A percentile compares a stretch with the other conserved stretches of the same genome.
These are phyloP conservation scores for Perkinsus marinus DNA, from an alignment of 169 alveolate species.

Conservation along the genomic window DNA sequence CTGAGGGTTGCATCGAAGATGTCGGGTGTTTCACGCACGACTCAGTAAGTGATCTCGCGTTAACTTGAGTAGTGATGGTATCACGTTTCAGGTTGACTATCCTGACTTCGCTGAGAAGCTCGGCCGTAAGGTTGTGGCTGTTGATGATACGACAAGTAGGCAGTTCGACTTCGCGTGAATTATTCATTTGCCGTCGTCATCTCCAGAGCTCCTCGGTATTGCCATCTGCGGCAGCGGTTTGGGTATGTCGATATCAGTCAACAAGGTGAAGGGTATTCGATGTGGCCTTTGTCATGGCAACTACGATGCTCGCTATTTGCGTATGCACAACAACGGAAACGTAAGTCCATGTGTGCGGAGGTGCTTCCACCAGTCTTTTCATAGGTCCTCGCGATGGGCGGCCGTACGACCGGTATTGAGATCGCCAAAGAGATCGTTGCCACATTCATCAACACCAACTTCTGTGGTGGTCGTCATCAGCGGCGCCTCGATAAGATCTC, in stretches of 20 bases:
- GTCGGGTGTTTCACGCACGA: not conserved
- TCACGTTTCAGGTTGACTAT: not conserved
- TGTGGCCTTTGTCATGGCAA: slow-evolving; percentile 44
- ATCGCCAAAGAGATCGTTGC: slow-evolving; percentile 31
- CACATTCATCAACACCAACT: not conserved
- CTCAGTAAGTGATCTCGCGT: not conserved
- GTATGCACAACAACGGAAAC: not conserved
- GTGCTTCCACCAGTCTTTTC: not conserved
- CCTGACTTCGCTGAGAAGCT: not conserved
- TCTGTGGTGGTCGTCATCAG: not conserved
- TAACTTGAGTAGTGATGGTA: not conserved
- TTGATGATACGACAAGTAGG: not conserved
- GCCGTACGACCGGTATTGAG: slow-evolving; percentile 33
- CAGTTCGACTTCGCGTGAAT: not conserved
- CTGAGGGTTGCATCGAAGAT: not conserved
- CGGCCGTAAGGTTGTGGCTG: not conserved
- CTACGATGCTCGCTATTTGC: slow-evolving; percentile 21
- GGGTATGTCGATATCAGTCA: slow-evolving; percentile 41
- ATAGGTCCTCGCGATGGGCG: slow-evolving; percentile 32
- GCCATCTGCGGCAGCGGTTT: slow-evolving; percentile 41
- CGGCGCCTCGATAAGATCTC: not conserved
- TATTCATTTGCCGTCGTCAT: not conserved
- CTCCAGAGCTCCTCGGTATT: not conserved
- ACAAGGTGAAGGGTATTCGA: slow-evolving; percentile 37
- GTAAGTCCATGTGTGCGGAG: not conserved